Evolutionary conservation across 257 asterid genomes (phyloP).

Genomic region (Hygrophila difformis): DNA sequence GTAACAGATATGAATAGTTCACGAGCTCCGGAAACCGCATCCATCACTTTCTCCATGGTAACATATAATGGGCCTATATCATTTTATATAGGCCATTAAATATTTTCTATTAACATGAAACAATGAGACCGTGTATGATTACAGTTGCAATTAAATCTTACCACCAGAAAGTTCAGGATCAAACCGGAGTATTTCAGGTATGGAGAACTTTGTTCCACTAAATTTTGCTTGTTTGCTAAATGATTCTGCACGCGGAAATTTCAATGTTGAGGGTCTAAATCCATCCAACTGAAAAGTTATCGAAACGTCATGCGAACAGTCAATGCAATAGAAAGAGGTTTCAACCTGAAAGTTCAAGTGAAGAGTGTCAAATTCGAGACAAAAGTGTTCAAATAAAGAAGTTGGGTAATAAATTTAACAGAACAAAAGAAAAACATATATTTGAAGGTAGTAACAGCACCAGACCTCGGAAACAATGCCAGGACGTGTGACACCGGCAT

Average conservation of each 20-base stretch:
- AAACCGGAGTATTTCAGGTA: slow-evolving; percentile 62
- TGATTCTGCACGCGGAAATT: slow-evolving; percentile 85
- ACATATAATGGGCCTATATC: slow-evolving; percentile 65
- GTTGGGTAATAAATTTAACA: slow-evolving; percentile 8
- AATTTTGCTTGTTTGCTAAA: slow-evolving; percentile 68
- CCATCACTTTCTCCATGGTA: slow-evolving; percentile 84
- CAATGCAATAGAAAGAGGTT: slow-evolving; percentile 77
- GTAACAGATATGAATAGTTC: slow-evolving; percentile 78
- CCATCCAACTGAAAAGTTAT: slow-evolving; percentile 54
- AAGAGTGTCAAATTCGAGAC: slow-evolving; percentile 15
- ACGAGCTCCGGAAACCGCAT: slow-evolving; percentile 93
- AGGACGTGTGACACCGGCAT: slow-evolving; percentile 58
- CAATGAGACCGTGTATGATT: slow-evolving; percentile 3
- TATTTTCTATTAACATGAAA: slow-evolving; percentile 16
- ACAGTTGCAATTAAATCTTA: slow-evolving; percentile 21
- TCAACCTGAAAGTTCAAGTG: slow-evolving; percentile 65
- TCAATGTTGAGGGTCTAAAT: slow-evolving; percentile 60
- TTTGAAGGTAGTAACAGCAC: slow-evolving; percentile 15
- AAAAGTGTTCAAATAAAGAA: slow-evolving; percentile 2
- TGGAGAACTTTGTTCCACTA: slow-evolving; percentile 75
- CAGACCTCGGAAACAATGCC: slow-evolving; percentile 70
- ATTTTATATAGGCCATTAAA: slow-evolving; percentile 13
- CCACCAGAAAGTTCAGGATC: slow-evolving; percentile 64
- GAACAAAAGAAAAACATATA: slow-evolving; percentile 4
- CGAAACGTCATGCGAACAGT: slow-evolving; percentile 82